These are phyloP conservation scores for Nosema muscidifuracis DNA, from an alignment of 371 early-diverging fungal species.

Conservation along the genomic window DNA sequence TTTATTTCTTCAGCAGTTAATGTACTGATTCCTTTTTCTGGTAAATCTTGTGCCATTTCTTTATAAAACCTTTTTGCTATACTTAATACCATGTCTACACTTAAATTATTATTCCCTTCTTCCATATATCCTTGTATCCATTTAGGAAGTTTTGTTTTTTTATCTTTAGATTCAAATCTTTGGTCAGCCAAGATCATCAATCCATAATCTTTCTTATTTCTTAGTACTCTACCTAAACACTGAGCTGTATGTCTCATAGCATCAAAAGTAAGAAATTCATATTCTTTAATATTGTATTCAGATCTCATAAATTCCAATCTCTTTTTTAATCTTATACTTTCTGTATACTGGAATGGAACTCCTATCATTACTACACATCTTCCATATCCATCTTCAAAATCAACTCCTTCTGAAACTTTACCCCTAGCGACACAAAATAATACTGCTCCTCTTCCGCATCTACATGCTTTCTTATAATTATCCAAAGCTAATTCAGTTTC, in stretches of 20 bases:
- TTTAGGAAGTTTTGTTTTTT: conserved; percentile 85
- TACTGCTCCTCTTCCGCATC: conserved; percentile 94
- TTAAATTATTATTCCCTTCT: conserved; percentile 79
- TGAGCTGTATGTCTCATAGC: conserved; percentile 98
- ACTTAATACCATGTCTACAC: conserved; percentile 92
- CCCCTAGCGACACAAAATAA: conserved; percentile 97
- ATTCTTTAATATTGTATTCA: conserved; percentile 82
- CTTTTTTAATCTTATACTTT: conserved; percentile 77
- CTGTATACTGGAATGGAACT: conserved; percentile 88
- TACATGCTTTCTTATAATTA: conserved; percentile 87
- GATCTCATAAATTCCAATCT: conserved; percentile 85
- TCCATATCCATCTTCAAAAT: conserved; percentile 97
- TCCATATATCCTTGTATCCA: conserved; percentile 89
- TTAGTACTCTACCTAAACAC: conserved; percentile 84
- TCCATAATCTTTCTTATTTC: conserved; percentile 97
- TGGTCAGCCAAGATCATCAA: conserved; percentile 97
- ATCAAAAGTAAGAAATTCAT: conserved; percentile 96
- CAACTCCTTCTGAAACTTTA: conserved; percentile 97
- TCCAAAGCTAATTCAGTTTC: conserved; percentile 88
- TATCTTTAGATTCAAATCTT: conserved; percentile 84
- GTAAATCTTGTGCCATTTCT: conserved; percentile 75
- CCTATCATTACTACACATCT: conserved; percentile 88
- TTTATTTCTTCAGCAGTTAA: conserved; percentile 17
- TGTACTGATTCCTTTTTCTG: conserved; percentile 17
- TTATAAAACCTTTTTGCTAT: conserved; percentile 84